A percentile compares a stretch with the other conserved stretches of the same genome.
Conservation (phyloP, 1,284 basidiomycete genomes). For the Heterobasidion irregulare region DNA sequence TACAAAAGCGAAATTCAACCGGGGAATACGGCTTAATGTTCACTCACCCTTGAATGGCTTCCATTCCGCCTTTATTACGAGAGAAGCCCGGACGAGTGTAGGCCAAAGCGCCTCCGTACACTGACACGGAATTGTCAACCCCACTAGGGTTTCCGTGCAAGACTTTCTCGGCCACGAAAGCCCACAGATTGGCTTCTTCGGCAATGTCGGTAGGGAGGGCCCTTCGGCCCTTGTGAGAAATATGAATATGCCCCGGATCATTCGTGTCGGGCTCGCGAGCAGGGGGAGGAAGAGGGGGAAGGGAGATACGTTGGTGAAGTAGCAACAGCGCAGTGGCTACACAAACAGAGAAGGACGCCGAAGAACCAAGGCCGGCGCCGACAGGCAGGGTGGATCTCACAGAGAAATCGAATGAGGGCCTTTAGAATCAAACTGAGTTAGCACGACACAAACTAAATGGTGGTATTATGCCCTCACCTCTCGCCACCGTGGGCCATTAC, state of each 20-base stretch:
- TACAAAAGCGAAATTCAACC: constrained; percentile 4
- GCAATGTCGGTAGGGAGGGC: constrained; percentile 54
- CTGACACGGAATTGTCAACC: constrained; percentile 93
- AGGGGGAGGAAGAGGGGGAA: constrained; percentile 42
- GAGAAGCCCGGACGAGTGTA: constrained; percentile 82
- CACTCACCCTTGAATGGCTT: constrained; percentile 76
- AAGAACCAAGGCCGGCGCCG: constrained; percentile 96
- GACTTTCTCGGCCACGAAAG: constrained; percentile 94
- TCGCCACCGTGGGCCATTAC: constrained; percentile 47
- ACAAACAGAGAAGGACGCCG: constrained; percentile 91
- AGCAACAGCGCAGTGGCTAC: constrained; percentile 78
- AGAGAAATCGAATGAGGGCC: constrained; percentile 72
- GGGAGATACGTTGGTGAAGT: constrained; percentile 50
- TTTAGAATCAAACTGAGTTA: constrained; percentile 17
- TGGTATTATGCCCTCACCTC: constrained; percentile 38
- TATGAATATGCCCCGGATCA: constrained; percentile 44
- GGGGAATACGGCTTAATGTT: constrained; percentile 5
- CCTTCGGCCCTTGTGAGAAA: constrained; percentile 58
- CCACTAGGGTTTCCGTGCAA: constrained; percentile 97
- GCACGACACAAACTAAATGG: constrained; percentile 1
- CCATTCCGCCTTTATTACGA: constrained; percentile 69
- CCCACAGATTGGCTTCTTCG: constrained; percentile 85
- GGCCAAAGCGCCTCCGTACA: constrained; percentile 88
- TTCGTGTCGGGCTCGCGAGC: constrained; percentile 26
- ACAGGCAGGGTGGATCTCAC: constrained; percentile 94